Evolutionary conservation across 2,329 filamentous ascomycete genomes (phyloP), one percentile per base, ranked within the genome.

Genomic region (Calonectria pseudoturangicola): DNA sequence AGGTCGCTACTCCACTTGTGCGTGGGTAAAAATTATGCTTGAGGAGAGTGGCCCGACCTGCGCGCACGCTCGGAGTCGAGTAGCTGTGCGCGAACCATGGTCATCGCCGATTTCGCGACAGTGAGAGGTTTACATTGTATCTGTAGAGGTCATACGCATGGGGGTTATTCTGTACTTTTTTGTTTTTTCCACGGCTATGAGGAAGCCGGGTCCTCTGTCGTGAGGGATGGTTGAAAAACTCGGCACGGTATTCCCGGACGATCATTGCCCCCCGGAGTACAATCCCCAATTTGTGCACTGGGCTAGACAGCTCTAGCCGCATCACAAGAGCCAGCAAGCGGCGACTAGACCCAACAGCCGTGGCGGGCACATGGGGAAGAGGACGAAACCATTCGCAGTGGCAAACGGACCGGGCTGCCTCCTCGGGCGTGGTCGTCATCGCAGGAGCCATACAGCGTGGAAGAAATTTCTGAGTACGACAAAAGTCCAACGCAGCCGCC

Each of bases 11-110:
- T 60, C 54, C 54, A 60, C 54, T 60, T 3, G 30, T 41, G 39
- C 54, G 54, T 41, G 54, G 54, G 54, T 60, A 39, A n/a, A 60
- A 60, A 60, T 60, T 60, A 60, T 60, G 54, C 54, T 60, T 60
- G 54, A 60, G 54, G 54, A 21, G 18, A 18, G n/a, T 21, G 33
- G 54, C 15, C 33, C 54, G 13, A 13, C 30, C 2, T 25, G 30
- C 54, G 27, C 21, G 21, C 33, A 13, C 16, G 33, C n/a, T 12
- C 54, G 33, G n/a, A 18, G 12, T n/a, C 45, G 8, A 21, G 10
- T 2, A 8, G 12, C 10, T 48, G 18, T 10, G 45, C 12, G 45
- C 3, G 21, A 21, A 25, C 10, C n/a, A 48, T 48, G 18, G 8
- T 5, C n/a, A 48, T 48, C 5, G 8, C n/a, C 45, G 18, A 21